These are phyloP conservation scores for Pyronema domesticum DNA, from an alignment of 495 filamentous ascomycete genomes.

Conservation along the genomic window DNA sequence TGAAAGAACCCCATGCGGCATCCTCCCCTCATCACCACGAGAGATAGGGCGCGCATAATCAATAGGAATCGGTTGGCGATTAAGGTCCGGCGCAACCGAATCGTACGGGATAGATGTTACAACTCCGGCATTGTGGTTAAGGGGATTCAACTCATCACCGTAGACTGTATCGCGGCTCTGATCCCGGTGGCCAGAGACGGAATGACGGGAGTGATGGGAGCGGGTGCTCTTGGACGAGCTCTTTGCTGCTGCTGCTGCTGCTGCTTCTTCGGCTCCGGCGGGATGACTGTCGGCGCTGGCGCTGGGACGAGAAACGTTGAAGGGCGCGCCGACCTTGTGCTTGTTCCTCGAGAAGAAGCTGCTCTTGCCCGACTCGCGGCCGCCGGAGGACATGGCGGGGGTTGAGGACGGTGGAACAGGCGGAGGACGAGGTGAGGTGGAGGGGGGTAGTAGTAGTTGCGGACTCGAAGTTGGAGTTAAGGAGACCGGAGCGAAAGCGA, in stretches of 20 bases:
- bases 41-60: slow-evolving; percentile 45
- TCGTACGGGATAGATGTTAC: slow-evolving; percentile 88
- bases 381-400: slow-evolving; percentile 8
- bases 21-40: slow-evolving; percentile 38
- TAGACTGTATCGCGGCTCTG: neutral
- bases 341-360: slow-evolving; percentile 24
- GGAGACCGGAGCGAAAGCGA: neutral
- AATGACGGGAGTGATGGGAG: slow-evolving; percentile 17
- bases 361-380: slow-evolving; percentile 9
- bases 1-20: neutral
- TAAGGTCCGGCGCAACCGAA: slow-evolving; percentile 43
- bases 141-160: slow-evolving; percentile 2
- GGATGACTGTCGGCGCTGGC: neutral
- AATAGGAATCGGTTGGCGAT: slow-evolving; percentile 50
- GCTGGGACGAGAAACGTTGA: slow-evolving; percentile 11
- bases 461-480: too few species aligned
- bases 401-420: neutral
- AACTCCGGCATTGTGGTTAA: slow-evolving; percentile 65
- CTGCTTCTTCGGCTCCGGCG: too few species aligned
- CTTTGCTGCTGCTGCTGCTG: slow-evolving; percentile 10
- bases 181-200: slow-evolving; percentile 12
- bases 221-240: slow-evolving; percentile 10
- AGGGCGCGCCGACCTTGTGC: slow-evolving; percentile 12
- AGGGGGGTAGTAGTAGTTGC: too few species aligned
- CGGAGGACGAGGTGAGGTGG: neutral